Base-by-base conservation (phyloP, 352 stramenopile species). In the Pythium dissotocum region DNA sequence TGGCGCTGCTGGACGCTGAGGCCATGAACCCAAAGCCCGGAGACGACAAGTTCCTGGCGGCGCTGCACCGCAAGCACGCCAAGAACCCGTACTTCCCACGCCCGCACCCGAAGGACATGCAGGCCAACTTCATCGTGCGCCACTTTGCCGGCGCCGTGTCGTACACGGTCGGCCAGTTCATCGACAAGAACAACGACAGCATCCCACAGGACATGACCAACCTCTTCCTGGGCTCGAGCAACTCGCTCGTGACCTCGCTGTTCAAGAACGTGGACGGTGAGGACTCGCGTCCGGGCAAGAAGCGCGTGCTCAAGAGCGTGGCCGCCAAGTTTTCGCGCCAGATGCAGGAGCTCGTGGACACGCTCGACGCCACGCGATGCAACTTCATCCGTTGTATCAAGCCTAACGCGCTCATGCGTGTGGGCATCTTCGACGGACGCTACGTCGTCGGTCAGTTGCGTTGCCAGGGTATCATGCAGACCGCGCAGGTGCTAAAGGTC, bases 131-230 rank as follows among this genome's bases (percentile, higher is more conserved):
- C 60, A 96, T 94, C 36, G 86, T 98, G 67, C 77, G 80, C 55
- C 91, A 98, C 75, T 98, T 97, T 70, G 91, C 89, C 35, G 87
- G 87, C n/a, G 85, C 73, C 36, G 91, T 98, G 49, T 86, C 83
- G 70, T 98, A 98, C 79, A 93, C 89, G 61, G 85, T 96, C 57
- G 90, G 90, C 49, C 78, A 80, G 24, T 97, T 97, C 66, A 94
- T 97, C 36, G 87, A 97, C 80, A 97, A 97, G 74, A 97, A 96
- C 85, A 95, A 94, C 70, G 90, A 97, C 68, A 90, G 81, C 24
- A 93, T 97, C 65, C 89, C 89, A 42, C 69, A 76, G 42, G 90
- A 96, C 64, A 90, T 97, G 85, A 67, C 77, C 28, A 83, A 88
- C n/a, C 72, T 97, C 2, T 97, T 97, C 58, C 59, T 86, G 30